Percentiles rank a stretch among this genome's conserved stretches.
Evolutionary conservation across 2,329 filamentous ascomycete genomes (phyloP).

Genomic region (Gyromitra esculenta): DNA sequence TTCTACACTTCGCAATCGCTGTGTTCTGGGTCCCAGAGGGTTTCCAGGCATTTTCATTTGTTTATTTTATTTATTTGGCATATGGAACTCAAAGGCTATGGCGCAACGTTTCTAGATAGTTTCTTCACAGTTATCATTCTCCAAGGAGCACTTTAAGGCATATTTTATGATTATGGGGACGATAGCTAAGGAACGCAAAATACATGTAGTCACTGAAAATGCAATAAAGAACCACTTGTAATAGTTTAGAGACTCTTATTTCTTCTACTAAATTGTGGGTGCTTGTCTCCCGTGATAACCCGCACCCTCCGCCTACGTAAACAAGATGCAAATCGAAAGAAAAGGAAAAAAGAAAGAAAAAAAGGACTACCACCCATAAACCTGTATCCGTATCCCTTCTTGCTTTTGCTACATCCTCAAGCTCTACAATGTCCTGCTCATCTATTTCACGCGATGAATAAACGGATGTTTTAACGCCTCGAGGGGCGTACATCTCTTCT

Average conservation of each 20-base stretch:
- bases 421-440: not conserved
- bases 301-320: not conserved
- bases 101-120: too few relatives aligned
- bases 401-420: not conserved
- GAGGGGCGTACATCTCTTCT: conserved; percentile 85
- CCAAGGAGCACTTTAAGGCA: not conserved
- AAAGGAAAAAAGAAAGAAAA: not conserved
- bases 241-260: not conserved
- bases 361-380: conserved; percentile 8
- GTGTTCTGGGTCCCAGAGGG: too few relatives aligned
- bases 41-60: too few relatives aligned
- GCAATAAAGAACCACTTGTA: not conserved
- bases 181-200: too few relatives aligned
- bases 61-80: too few relatives aligned
- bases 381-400: not conserved
- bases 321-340: conserved; percentile 19
- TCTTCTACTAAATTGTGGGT: not conserved
- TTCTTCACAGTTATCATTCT: not conserved
- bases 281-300: not conserved
- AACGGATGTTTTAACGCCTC: conserved; percentile 93
- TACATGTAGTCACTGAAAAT: not conserved
- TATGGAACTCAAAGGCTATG: too few relatives aligned
- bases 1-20: too few relatives aligned
- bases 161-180: too few relatives aligned
- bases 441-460: conserved; percentile 63